These are phyloP conservation scores for Apiotrichum gamsii DNA, from an alignment of 1,284 basidiomycete species.

Conservation along the genomic window DNA sequence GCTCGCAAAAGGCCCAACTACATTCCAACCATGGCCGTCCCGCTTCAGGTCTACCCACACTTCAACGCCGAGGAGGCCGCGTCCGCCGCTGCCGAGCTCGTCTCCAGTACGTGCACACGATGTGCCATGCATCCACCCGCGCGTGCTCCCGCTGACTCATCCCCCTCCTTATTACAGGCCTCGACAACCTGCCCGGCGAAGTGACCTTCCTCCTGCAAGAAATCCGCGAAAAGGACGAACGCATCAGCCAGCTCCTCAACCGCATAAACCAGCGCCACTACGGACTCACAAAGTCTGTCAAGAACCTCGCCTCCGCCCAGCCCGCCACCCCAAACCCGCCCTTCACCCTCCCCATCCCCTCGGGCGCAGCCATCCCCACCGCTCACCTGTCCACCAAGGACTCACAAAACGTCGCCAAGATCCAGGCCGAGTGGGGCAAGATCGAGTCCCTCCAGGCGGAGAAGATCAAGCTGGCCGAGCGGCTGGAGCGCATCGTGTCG, in stretches of 20 bases:
- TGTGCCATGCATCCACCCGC: no score
- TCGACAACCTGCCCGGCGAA: slow-evolving; percentile 70
- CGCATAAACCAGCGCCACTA: slow-evolving; percentile 39
- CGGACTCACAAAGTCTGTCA: slow-evolving; percentile 32
- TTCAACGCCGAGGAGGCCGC: slow-evolving; percentile 61
- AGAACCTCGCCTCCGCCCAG: slow-evolving; percentile 15
- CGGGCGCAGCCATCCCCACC: slow-evolving; percentile 28
- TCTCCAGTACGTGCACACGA: slow-evolving; percentile 58
- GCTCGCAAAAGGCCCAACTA: background rate
- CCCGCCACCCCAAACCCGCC: slow-evolving; percentile 14
- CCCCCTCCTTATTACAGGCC: slow-evolving; percentile 50
- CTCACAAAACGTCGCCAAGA: slow-evolving; percentile 37
- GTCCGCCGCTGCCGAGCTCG: slow-evolving; percentile 61
- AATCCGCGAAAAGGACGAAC: slow-evolving; percentile 53
- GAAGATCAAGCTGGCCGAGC: slow-evolving; percentile 42
- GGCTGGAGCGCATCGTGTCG: slow-evolving; percentile 40
- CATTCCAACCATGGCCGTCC: slow-evolving; percentile 3
- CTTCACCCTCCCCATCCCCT: slow-evolving; percentile 28
- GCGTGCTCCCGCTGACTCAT: background rate
- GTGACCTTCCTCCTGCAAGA: slow-evolving; percentile 65
- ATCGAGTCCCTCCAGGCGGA: slow-evolving; percentile 42
- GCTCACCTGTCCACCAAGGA: slow-evolving; percentile 41
- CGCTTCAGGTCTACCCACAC: slow-evolving; percentile 32
- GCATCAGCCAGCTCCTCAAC: slow-evolving; percentile 35
- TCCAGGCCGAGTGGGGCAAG: slow-evolving; percentile 44